Percentiles rank a stretch among this genome's conserved stretches.
These are phyloP conservation scores for Triticum monococcum DNA, from an alignment of 176 grass and related monocot genomes.

Conservation along the genomic window DNA sequence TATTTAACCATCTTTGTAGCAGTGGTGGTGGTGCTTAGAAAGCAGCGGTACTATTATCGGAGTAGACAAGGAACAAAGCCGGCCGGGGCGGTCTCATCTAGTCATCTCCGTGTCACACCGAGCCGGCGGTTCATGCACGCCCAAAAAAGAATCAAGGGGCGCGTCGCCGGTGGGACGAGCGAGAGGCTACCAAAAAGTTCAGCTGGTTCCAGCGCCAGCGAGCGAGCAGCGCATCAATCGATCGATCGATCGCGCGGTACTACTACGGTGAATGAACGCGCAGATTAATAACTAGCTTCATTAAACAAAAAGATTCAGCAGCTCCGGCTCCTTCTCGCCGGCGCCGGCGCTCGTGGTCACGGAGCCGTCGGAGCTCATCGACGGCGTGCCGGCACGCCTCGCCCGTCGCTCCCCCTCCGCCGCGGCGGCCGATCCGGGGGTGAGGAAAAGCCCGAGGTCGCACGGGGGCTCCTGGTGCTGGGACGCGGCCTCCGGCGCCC, in stretches of 20 bases:
- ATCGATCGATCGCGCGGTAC: background rate
- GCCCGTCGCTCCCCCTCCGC: background rate
- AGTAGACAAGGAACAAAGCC: slow-evolving; percentile 15
- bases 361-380: slow-evolving; percentile 73
- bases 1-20: slow-evolving; percentile 5
- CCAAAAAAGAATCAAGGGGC: background rate
- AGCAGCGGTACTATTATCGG: background rate
- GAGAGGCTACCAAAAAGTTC: slow-evolving; percentile 17
- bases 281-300: background rate
- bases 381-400: slow-evolving; percentile 57
- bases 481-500: background rate
- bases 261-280: background rate
- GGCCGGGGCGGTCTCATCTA: slow-evolving; percentile 18
- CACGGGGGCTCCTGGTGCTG: slow-evolving; percentile 21
- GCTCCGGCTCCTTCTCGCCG: slow-evolving; percentile 33
- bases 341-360: slow-evolving; percentile 50
- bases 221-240: background rate
- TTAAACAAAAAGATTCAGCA: slow-evolving; percentile 85
- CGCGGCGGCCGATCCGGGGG: slow-evolving; percentile 18
- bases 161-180: slow-evolving; percentile 46
- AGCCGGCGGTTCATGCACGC: slow-evolving; percentile 34
- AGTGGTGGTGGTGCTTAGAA: background rate
- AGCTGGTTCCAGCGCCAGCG: slow-evolving; percentile 8
- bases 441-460: slow-evolving; percentile 56
- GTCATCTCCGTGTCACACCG: slow-evolving; percentile 37